Conservation (phyloP, 768 basidiomycete genomes). For the Auricularia sp. region DNA sequence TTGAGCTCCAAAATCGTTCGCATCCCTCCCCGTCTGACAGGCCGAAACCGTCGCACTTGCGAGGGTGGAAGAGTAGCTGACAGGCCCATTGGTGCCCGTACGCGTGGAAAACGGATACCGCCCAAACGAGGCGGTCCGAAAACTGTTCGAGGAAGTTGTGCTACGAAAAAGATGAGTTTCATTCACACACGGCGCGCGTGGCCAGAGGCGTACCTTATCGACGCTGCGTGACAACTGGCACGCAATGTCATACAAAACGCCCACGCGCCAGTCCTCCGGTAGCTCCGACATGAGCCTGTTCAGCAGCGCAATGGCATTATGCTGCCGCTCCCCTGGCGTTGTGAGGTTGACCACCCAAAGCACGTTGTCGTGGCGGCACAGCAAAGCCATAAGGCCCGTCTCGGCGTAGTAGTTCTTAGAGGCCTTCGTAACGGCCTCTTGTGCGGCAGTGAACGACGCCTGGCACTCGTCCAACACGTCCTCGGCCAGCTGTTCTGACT, state of each 20-base stretch:
- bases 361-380: constrained; percentile 12
- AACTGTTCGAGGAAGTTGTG: constrained; percentile 3
- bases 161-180: background rate
- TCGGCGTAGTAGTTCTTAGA: constrained; percentile 6
- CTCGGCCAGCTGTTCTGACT: background rate
- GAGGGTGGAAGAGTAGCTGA: constrained; percentile 20
- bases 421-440: constrained; percentile 13
- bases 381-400: constrained; percentile 12
- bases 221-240: background rate
- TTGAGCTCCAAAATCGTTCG: constrained; percentile 25
- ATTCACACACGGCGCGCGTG: no score
- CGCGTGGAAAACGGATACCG: constrained; percentile 27
- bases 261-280: constrained; percentile 20
- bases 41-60: constrained; percentile 21
- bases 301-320: constrained; percentile 28
- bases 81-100: no score
- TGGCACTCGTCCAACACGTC: constrained; percentile 26
- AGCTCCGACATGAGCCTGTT: constrained; percentile 20
- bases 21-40: constrained; percentile 28
- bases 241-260: constrained; percentile 14
- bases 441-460: constrained; percentile 9
- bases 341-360: constrained; percentile 32
- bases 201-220: no score
- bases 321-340: constrained; percentile 29
- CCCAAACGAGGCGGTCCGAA: constrained; percentile 17